Evolutionary conservation across 2,329 filamentous ascomycete species (phyloP), one percentile per base, ranked within the genome.

Genomic region (Ceratocystis cacaofunesta): DNA sequence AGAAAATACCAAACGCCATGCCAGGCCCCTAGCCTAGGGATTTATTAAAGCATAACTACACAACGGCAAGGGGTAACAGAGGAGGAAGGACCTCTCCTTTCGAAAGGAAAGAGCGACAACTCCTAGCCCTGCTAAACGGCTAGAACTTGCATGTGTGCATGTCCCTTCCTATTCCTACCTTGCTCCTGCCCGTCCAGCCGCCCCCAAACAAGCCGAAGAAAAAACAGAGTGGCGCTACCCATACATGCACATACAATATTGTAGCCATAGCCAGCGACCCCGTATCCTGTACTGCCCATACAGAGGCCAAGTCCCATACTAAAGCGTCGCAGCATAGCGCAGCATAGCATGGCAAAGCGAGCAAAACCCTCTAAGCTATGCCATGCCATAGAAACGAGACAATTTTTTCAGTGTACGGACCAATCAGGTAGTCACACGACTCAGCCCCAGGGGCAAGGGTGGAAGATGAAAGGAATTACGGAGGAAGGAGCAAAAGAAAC

Each of bases 111-210:
- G 36, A 41, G 36, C 36, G 36, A 41, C 36, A 41, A 41, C 12
- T 41, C 36, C 64, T 67, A 67, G 66, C 55, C 58, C 66, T 68
- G 64, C 46, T 57, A 12, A 36, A 44, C 19, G 36, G 60, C 28
- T 17, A 60, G 46, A 48, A 41, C 48, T 52, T 52, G 48, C 48
- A 15, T 52, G 17, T 52, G 48, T 52, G 48, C 22, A 28, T 52
- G 48, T 25, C 22, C 48, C 46, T 41, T 41, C 36, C 36, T 41
- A 12, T 41, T 41, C 36, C 8, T 41, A 5, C 36, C 36, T 41
- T 41, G 36, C 36, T 41, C 36, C 36, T 41, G 36, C 36, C 36
- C 3, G 12, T 41, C 3, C 36, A 41, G 36, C 36, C 36, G 36
- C 12, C 36, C 36, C 36, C 36, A 41, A 32, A 41, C 36, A 41